phyloP scores from a whole-genome alignment of 192 early-diverging fungal genomes.

The Haplosporangium gracile region DNA sequence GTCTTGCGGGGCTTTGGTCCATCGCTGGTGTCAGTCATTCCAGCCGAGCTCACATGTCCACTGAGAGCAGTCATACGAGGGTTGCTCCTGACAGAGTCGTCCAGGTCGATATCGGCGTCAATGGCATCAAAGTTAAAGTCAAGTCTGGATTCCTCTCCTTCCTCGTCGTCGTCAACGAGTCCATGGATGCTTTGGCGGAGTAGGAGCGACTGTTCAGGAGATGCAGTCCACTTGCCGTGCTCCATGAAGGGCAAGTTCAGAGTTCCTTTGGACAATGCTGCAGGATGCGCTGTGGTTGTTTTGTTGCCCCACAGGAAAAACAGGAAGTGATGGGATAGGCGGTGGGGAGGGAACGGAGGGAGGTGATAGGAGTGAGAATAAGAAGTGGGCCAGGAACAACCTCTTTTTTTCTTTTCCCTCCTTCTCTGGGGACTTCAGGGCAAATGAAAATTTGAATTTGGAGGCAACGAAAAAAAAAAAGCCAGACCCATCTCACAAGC shows the following conservation, averaged over 20 bases:
- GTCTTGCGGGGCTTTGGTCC: conserved; percentile 16
- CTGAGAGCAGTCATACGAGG: conserved; percentile 8
- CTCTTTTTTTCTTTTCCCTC: not conserved
- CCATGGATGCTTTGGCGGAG: conserved; percentile 29
- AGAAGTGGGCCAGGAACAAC: not conserved
- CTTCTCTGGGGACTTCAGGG: not conserved
- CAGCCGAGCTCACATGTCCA: conserved; percentile 17
- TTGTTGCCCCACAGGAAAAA: not conserved
- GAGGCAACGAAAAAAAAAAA: not conserved
- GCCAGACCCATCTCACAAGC: conserved; percentile 1
- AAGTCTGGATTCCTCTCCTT: conserved; percentile 48
- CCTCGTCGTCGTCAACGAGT: conserved; percentile 43
- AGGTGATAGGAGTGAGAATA: not conserved
- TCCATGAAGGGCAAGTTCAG: conserved; percentile 24
- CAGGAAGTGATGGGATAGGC: not conserved
- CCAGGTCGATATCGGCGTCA: conserved; percentile 49
- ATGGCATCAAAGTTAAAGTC: conserved; percentile 47
- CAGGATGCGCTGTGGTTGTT: not conserved
- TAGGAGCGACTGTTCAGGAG: conserved; percentile 38
- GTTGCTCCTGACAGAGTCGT: conserved; percentile 39
- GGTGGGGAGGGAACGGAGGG: no score
- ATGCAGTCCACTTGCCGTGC: conserved; percentile 36
- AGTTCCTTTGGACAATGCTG: conserved; percentile 4
- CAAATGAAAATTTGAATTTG: not conserved
- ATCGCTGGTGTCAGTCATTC: conserved; percentile 23